phyloP scores from a whole-genome alignment of 176 grass and related monocot genomes.

The Urochloa ruziziensis region DNA sequence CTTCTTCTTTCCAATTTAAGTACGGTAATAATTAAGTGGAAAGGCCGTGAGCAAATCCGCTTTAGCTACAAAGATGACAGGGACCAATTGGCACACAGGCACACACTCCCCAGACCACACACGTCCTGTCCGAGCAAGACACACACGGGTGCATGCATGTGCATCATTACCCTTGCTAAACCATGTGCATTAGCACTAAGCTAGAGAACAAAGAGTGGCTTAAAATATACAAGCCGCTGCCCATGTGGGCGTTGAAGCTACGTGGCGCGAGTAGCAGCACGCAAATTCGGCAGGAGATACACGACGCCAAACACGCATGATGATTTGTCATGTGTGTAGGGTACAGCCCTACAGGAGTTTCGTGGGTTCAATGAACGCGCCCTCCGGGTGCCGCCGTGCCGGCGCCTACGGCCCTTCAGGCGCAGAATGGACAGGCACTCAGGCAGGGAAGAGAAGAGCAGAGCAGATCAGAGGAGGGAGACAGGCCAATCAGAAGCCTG shows the following conservation, averaged over 20 bases:
- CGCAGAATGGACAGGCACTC: neutral
- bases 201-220: neutral
- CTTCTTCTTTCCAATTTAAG: neutral
- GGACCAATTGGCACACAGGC: neutral
- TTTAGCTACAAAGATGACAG: neutral
- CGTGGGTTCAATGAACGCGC: neutral
- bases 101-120: neutral
- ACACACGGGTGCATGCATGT: neutral
- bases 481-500: neutral
- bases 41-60: neutral
- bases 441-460: neutral
- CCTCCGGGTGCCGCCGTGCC: too few relatives aligned
- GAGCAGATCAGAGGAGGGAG: too few relatives aligned
- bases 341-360: neutral
- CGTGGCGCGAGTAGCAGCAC: neutral
- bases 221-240: neutral
- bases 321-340: neutral
- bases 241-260: constrained; percentile 1
- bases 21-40: neutral
- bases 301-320: neutral
- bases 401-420: constrained; percentile 22
- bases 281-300: neutral
- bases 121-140: neutral
- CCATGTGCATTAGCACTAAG: neutral
- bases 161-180: neutral